These are phyloP conservation scores for Penicillium crustosum DNA, from an alignment of 2,329 filamentous ascomycete species.

Conservation along the genomic window DNA sequence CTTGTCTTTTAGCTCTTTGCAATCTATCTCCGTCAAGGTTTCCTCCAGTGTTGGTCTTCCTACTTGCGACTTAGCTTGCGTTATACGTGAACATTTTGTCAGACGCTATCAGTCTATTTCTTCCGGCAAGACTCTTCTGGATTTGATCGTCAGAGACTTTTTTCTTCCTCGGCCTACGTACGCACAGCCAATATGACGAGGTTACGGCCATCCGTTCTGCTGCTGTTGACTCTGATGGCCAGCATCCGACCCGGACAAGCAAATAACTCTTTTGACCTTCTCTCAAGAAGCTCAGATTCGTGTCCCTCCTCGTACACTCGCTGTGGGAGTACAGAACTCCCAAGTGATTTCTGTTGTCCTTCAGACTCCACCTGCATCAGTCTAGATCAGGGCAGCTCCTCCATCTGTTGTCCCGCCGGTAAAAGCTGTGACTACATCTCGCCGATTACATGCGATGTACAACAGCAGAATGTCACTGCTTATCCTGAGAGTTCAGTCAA, in stretches of 20 bases:
- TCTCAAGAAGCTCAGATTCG: constrained; percentile 25
- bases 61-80: constrained; percentile 1
- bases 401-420: constrained; percentile 49
- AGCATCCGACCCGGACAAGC: constrained; percentile 24
- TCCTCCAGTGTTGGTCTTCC: constrained; percentile 3
- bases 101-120: neutral
- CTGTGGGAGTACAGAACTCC: constrained; percentile 41
- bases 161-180: neutral
- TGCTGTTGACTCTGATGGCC: constrained; percentile 27
- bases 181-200: constrained; percentile 20
- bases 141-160: neutral
- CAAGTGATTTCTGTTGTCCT: constrained; percentile 47
- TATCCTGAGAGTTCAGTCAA: constrained; percentile 42
- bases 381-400: constrained; percentile 44
- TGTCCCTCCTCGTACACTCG: constrained; percentile 37
- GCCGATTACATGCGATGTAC: constrained; percentile 46
- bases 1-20: constrained; percentile 11
- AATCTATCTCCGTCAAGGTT: constrained; percentile 1
- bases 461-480: constrained; percentile 41
- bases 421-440: constrained; percentile 43
- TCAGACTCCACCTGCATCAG: constrained; percentile 42
- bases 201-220: constrained; percentile 18
- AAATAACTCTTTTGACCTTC: constrained; percentile 17
- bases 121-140: neutral
- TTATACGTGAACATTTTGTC: constrained; percentile 1